Base-by-base conservation (phyloP, 805 yeast genomes). In the Myxozyma neotropica region DNA sequence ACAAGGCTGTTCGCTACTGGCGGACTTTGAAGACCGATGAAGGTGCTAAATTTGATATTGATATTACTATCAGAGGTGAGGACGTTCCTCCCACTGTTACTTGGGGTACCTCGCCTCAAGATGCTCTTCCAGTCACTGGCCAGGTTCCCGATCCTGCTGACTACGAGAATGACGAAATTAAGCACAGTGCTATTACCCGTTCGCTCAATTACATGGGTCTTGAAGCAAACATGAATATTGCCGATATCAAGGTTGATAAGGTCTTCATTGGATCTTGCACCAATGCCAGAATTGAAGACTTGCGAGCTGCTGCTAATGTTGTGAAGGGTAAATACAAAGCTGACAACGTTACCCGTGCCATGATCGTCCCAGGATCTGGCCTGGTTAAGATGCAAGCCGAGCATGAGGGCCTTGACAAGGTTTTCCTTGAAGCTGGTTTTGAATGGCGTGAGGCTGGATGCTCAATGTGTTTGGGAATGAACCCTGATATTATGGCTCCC, bases 371-470 rank as follows among this genome's bases (percentile, higher is more conserved):
- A 53, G 99, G 99, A 58, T 92, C 98, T 24, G 99, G 99, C 67
- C 80, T 94, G 63, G 94, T 94, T 67, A 94, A 93, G 78, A 78
- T 80, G 61, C 95, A 89, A 77, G 99, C 99, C 56, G 99, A 94
- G 78, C 80, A 77, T 64, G 99, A 94, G 78, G 99, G 99, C 54
- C 81, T 94, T 58, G 94, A 94, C 75, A 88, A 89, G 78, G 83
- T 94, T 59, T 94, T 94, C 71, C 83, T 79, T 70, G 89, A 84
- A 51, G 97, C 99, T 53, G 98, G 96, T 21, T 94, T 94, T 72
- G 93, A 89, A 69, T 94, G 99, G 99, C 87, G 99, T 80, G 99
- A 94, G 79, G 98, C 99, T 67, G 99, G 99, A 63, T 94, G 99
- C 78, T 93, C 98, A 43, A 94, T 94, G 99, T 94, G 99, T 79